Percentiles rank a stretch among this genome's conserved stretches.
Evolutionary conservation across 768 basidiomycete species (phyloP).

Genomic region (Lentinula edodes): DNA sequence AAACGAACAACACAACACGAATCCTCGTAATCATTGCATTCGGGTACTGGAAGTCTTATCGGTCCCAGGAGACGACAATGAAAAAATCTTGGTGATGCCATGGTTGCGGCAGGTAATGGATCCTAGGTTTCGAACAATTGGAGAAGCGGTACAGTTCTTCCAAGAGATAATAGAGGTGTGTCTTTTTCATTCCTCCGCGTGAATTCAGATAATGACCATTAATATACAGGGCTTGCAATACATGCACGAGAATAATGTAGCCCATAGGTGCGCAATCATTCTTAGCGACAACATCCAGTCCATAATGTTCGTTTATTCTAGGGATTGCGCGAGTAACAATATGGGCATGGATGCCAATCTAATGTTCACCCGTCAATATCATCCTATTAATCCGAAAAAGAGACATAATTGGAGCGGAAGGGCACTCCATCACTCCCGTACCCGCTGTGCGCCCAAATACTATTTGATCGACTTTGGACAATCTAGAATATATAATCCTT

Average conservation of each 20-base stretch:
- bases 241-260: constrained; percentile 24
- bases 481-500: constrained; percentile 21
- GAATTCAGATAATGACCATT: not conserved
- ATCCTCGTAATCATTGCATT: constrained; percentile 25
- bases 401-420: constrained; percentile 3
- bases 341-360: not conserved
- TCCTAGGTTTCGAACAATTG: constrained; percentile 21
- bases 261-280: constrained; percentile 11
- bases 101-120: constrained; percentile 12
- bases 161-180: constrained; percentile 24
- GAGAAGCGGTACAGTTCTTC: constrained; percentile 24
- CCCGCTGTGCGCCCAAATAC: constrained; percentile 25
- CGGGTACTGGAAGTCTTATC: constrained; percentile 19
- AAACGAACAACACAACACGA: constrained; percentile 8
- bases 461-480: constrained; percentile 36
- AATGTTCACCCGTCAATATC: not conserved
- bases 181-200: not conserved
- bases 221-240: constrained; percentile 22
- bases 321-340: not conserved
- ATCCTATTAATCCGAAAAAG: not conserved
- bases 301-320: not conserved
- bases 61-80: constrained; percentile 11
- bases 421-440: constrained; percentile 17
- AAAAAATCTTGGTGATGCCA: constrained; percentile 22
- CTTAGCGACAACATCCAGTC: not conserved